phyloP scores from a whole-genome alignment of 2,329 filamentous ascomycete species.

The Penicillium sp. region DNA sequence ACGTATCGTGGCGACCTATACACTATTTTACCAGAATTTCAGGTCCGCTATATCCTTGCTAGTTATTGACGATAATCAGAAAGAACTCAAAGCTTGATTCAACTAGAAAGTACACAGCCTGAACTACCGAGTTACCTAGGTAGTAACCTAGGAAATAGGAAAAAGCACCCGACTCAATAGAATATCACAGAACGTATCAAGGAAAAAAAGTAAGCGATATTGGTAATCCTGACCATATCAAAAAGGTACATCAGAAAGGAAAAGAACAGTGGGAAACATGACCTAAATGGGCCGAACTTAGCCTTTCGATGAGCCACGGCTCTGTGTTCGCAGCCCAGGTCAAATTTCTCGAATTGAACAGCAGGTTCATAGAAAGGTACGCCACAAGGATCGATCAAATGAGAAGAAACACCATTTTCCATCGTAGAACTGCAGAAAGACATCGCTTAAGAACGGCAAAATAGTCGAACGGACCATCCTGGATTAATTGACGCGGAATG shows the following conservation, averaged over 20 bases:
- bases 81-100: not conserved
- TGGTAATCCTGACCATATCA: not conserved
- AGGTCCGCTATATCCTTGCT: not conserved
- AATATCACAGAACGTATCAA: not conserved
- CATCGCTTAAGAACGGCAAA: conserved; percentile 23
- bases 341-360: conserved; percentile 5
- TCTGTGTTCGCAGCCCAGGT: not conserved
- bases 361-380: conserved; percentile 9
- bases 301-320: not conserved
- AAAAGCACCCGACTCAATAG: not conserved
- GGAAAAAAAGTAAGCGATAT: not conserved
- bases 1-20: not conserved
- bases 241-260: conserved; percentile 17
- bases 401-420: conserved; percentile 23
- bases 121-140: not conserved
- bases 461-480: conserved; percentile 8
- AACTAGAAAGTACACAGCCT: not conserved
- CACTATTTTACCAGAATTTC: not conserved
- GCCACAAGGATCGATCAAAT: conserved; percentile 7
- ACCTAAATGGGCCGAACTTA: not conserved
- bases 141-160: not conserved
- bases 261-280: not conserved
- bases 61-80: not conserved
- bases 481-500: conserved; percentile 35
- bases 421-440: conserved; percentile 10